A percentile compares a stretch with the other conserved stretches of the same genome.
Conservation (phyloP, 2,329 filamentous ascomycete species). For the Rhynchosporium agropyri region DNA sequence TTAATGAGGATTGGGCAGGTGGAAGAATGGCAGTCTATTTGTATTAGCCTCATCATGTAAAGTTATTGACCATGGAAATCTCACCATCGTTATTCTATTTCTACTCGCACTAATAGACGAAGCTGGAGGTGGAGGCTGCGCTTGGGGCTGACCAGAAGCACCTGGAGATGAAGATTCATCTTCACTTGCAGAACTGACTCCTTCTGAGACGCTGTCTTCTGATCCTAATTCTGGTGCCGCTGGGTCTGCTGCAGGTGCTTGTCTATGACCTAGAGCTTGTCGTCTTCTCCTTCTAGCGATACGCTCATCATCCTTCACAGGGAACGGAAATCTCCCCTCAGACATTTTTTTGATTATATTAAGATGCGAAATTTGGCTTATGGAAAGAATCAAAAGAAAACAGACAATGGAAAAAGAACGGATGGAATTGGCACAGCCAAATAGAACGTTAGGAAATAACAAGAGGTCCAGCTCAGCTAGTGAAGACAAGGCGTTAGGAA, state of each 20-base stretch:
- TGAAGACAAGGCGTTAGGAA: conserved; percentile 5
- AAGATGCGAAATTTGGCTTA: conserved; percentile 6
- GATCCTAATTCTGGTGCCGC: conserved; percentile 1
- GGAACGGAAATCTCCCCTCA: conserved; percentile 3
- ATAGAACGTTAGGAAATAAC: not conserved
- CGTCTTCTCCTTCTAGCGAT: conserved; percentile 10
- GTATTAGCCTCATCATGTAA: not conserved
- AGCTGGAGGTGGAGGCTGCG: conserved; percentile 5
- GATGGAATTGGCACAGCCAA: conserved; percentile 15
- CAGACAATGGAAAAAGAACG: conserved; percentile 8
- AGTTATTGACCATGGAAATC: not conserved
- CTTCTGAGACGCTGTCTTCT: conserved; percentile 3
- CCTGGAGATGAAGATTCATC: conserved; percentile 8
- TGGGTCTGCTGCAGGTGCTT: conserved; percentile 12
- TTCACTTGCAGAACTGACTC: conserved; percentile 3
- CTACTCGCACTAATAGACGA: not conserved
- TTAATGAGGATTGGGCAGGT: conserved; percentile 8
- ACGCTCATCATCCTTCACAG: conserved; percentile 3
- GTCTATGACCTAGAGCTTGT: conserved; percentile 9
- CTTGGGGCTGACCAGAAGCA: not conserved
- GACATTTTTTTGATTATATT: conserved; percentile 16
- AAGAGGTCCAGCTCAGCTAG: conserved; percentile 16
- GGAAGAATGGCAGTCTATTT: conserved; percentile 10
- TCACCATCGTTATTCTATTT: conserved; percentile 1
- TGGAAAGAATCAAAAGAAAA: not conserved